These are phyloP conservation scores for Curvularia sp. DNA, from an alignment of 2,329 filamentous ascomycete species.

Conservation along the genomic window DNA sequence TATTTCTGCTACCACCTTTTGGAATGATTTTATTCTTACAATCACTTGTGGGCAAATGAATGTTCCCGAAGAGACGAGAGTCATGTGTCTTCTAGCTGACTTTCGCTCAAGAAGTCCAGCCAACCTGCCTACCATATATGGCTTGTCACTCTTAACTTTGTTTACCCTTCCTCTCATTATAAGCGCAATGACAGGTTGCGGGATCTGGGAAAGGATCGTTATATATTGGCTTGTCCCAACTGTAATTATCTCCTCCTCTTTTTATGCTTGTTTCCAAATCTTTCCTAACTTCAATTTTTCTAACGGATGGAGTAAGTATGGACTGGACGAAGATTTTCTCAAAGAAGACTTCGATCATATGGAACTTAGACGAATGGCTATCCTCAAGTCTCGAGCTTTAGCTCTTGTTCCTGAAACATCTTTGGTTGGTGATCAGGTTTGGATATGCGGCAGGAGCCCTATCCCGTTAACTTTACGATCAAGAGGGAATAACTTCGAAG, in stretches of 20 bases:
- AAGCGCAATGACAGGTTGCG: neutral
- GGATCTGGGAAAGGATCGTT: neutral
- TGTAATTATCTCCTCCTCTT: neutral
- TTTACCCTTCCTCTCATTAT: neutral
- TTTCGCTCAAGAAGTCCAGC: neutral
- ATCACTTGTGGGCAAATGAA: neutral
- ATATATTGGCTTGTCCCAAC: neutral
- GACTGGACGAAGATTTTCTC: neutral
- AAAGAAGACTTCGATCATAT: neutral
- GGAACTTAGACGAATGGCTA: neutral
- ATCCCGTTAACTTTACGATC: neutral
- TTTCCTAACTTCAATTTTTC: neutral
- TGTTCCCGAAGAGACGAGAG: neutral
- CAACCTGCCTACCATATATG: neutral
- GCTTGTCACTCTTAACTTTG: neutral
- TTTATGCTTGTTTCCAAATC: neutral
- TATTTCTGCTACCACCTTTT: neutral
- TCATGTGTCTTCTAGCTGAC: neutral
- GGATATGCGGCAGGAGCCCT: neutral
- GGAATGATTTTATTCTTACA: neutral
- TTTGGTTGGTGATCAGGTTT: neutral
- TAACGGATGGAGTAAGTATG: neutral
- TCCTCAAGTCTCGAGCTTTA: neutral
- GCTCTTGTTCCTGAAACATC: neutral
- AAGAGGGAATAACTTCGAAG: neutral